Conservation (phyloP, 345 rosid species). For the Eucalyptus erythrocorys region DNA sequence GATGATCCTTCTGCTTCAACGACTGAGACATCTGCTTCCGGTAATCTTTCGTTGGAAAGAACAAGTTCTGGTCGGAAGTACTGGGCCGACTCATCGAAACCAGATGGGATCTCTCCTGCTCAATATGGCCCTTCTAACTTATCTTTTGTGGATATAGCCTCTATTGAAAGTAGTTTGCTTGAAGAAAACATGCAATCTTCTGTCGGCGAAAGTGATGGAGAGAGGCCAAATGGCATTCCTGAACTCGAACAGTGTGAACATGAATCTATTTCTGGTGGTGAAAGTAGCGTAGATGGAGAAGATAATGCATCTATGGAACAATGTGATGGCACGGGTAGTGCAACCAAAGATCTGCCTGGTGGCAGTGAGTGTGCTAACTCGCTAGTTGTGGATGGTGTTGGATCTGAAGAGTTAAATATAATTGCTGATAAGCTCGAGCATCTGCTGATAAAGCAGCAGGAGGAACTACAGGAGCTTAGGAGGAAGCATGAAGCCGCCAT, state of each 20-base stretch:
- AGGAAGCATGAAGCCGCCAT: conserved; percentile 44
- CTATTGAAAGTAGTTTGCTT: background rate
- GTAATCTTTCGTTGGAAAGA: conserved; percentile 43
- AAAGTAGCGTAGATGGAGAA: background rate
- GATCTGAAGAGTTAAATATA: conserved; percentile 12
- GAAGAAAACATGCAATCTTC: conserved; percentile 7
- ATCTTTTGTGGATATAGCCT: background rate
- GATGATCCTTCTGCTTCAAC: conserved; percentile 5
- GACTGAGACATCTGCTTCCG: conserved; percentile 19
- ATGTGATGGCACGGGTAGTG: background rate
- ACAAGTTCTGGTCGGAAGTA: conserved; percentile 79
- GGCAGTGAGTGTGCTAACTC: background rate
- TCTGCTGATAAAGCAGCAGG: conserved; percentile 49
- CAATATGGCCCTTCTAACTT: conserved; percentile 14
- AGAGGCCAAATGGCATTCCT: background rate
- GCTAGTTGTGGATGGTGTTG: background rate
- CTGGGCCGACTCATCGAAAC: conserved; percentile 74
- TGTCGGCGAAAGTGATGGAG: background rate
- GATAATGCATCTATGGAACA: background rate
- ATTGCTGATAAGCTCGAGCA: conserved; percentile 43
- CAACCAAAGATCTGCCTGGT: background rate
- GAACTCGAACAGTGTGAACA: background rate
- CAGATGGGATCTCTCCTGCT: conserved; percentile 25
- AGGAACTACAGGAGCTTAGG: conserved; percentile 55
- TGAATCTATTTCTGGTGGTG: background rate